phyloP scores from a whole-genome alignment of 164 flowering plant genomes.

The Nymphaea thermarum region DNA sequence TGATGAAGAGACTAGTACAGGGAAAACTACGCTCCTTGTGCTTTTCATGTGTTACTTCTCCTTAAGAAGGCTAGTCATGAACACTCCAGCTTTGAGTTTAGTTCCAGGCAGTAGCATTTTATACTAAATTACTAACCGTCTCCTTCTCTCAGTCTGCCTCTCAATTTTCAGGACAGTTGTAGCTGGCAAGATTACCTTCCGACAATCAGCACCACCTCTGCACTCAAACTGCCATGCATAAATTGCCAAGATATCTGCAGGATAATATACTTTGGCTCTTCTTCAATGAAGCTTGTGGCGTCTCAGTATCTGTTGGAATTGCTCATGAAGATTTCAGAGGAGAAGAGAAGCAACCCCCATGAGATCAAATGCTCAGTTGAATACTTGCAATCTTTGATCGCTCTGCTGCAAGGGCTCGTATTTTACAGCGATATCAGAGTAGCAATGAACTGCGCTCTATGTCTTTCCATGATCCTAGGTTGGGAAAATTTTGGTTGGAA shows the following conservation, averaged over 20 bases:
- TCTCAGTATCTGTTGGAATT: constrained; percentile 68
- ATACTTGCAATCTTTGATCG: constrained; percentile 40
- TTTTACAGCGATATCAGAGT: constrained; percentile 47
- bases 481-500: constrained; percentile 38
- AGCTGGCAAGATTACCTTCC: constrained; percentile 43
- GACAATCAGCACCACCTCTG: constrained; percentile 12
- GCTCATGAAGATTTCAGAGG: constrained; percentile 36
- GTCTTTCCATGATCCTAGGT: constrained; percentile 44
- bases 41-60: constrained; percentile 50
- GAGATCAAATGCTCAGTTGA: constrained; percentile 27
- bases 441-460: constrained; percentile 56
- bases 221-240: constrained; percentile 31
- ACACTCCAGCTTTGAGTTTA: background rate
- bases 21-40: constrained; percentile 34
- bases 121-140: background rate
- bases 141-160: constrained; percentile 24
- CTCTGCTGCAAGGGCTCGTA: constrained; percentile 59
- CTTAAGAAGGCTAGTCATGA: constrained; percentile 50
- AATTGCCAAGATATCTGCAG: constrained; percentile 63
- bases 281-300: constrained; percentile 59
- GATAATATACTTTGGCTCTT: constrained; percentile 68
- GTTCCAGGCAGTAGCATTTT: background rate
- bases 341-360: constrained; percentile 16
- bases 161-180: constrained; percentile 38
- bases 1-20: constrained; percentile 45